Conservation (phyloP, 176 grass and related monocot genomes). For the Aegilops bicornis region DNA sequence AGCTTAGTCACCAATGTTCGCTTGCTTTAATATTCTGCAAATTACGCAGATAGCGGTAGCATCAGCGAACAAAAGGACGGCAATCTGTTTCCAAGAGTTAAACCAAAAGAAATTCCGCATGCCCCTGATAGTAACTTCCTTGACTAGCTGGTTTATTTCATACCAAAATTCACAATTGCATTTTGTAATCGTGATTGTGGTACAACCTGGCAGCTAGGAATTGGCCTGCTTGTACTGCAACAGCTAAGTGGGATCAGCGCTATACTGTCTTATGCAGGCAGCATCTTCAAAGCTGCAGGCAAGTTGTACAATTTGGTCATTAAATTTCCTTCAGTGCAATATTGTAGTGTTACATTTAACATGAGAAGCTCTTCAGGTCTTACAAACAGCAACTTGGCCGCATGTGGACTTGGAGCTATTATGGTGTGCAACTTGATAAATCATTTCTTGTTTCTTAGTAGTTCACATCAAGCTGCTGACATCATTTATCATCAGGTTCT, state of each 20-base stretch:
- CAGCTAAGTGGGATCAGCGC: conserved; percentile 85
- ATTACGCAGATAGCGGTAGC: conserved; percentile 66
- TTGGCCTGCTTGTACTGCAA: conserved; percentile 85
- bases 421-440: conserved; percentile 43
- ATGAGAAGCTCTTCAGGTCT: conserved; percentile 58
- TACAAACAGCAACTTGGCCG: conserved; percentile 76
- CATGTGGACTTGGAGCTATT: conserved; percentile 92
- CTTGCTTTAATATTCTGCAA: background rate
- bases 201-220: conserved; percentile 60
- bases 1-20: background rate
- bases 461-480: conserved; percentile 17
- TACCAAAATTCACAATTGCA: background rate
- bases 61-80: conserved; percentile 66
- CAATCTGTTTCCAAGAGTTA: conserved; percentile 75
- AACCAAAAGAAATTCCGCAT: conserved; percentile 83
- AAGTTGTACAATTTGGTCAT: conserved; percentile 15
- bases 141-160: background rate
- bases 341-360: background rate
- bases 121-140: conserved; percentile 65
- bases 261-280: conserved; percentile 84
- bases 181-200: background rate
- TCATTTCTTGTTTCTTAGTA: background rate
- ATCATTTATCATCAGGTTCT: conserved; percentile 54
- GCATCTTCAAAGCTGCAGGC: conserved; percentile 90
- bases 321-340: background rate